These are phyloP conservation scores for Globisporangium acanthophoron DNA, from an alignment of 352 stramenopile species.

Conservation along the genomic window DNA sequence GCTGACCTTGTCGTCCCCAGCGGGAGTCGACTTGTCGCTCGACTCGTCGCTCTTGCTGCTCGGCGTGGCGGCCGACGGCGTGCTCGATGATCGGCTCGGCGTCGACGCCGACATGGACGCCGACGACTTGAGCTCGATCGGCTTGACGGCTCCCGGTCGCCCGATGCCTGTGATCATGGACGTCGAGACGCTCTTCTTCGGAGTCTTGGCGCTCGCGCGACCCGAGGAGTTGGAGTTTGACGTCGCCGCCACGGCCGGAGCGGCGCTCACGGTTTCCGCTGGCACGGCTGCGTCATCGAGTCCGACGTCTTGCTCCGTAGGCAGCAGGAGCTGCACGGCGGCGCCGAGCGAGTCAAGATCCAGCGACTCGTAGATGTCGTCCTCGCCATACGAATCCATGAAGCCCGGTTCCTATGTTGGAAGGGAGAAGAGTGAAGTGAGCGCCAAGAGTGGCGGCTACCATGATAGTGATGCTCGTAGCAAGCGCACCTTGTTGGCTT, in stretches of 20 bases:
- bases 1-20: constrained; percentile 36
- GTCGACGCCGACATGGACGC: constrained; percentile 32
- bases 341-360: constrained; percentile 90
- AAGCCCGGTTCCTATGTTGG: constrained; percentile 85
- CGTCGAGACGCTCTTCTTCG: constrained; percentile 56
- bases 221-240: constrained; percentile 6
- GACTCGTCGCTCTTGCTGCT: constrained; percentile 48
- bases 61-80: constrained; percentile 22
- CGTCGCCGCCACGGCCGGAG: not conserved
- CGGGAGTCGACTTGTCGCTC: constrained; percentile 17
- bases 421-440: not conserved
- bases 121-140: constrained; percentile 78
- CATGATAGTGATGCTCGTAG: not conserved
- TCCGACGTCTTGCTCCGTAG: constrained; percentile 65
- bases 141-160: constrained; percentile 63
- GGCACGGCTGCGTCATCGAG: constrained; percentile 39
- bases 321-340: constrained; percentile 62
- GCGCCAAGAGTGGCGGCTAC: not conserved
- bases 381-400: constrained; percentile 87
- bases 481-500: constrained; percentile 70
- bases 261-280: constrained; percentile 13
- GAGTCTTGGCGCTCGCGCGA: constrained; percentile 42
- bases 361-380: constrained; percentile 95
- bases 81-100: constrained; percentile 23
- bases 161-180: constrained; percentile 69